phyloP scores from a whole-genome alignment of 306 rosid genomes.

The Cicer judaicum region DNA sequence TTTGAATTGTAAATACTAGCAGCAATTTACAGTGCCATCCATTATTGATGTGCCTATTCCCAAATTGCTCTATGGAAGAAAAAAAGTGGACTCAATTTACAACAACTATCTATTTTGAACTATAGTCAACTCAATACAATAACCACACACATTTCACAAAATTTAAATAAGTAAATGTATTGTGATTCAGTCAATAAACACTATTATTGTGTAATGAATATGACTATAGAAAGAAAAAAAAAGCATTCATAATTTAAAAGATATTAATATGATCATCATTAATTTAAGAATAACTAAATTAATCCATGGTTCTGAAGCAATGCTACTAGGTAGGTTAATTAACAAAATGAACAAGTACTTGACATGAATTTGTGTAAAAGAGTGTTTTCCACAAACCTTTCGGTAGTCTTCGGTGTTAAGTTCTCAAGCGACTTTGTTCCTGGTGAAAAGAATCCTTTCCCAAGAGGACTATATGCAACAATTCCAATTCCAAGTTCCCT shows the following conservation, averaged over 20 bases:
- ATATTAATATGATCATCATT: not conserved
- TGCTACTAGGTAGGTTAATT: not conserved
- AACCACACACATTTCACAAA: no score
- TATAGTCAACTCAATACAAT: no score
- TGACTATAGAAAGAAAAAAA: conserved; percentile 1
- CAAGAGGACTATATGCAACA: conserved; percentile 75
- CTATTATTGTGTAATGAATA: not conserved
- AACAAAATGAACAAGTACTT: not conserved
- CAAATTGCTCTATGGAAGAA: no score
- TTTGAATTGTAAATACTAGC: no score
- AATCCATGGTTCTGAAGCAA: not conserved
- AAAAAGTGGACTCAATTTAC: no score
- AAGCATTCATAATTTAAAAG: not conserved
- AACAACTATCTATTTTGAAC: no score
- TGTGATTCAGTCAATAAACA: not conserved
- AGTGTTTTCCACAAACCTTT: conserved; percentile 50
- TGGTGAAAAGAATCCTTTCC: conserved; percentile 66
- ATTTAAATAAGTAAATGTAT: not conserved
- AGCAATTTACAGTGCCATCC: no score
- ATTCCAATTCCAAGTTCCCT: conserved; percentile 74
- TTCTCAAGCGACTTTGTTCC: conserved; percentile 52
- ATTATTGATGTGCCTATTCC: no score
- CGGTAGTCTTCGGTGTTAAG: conserved; percentile 47
- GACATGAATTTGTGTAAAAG: not conserved
- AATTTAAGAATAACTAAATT: not conserved